Evolutionary conservation across 2,329 filamentous ascomycete species (phyloP), one percentile per base, ranked within the genome.

Genomic region (Talaromyces verruculosus): DNA sequence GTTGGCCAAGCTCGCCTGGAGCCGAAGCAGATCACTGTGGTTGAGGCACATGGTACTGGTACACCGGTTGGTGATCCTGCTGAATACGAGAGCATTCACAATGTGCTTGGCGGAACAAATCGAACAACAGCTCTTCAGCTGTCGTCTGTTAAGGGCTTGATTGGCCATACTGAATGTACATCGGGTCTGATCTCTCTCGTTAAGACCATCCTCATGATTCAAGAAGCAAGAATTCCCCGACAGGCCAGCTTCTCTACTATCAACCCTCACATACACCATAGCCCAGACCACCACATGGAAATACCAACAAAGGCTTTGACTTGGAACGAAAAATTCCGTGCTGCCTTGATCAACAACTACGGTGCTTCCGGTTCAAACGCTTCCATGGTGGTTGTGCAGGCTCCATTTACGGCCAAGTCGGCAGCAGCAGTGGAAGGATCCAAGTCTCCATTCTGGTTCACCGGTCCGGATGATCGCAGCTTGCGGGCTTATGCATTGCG

Each of bases 31-130:
- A 72, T 79, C 15, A 70, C 71, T 1, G 75, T 73, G 15, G 76
- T 79, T 5, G 74, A 76, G 37, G 73, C 74, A 4, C 76, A 78
- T 60, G 76, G 76, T 3, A 77, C 76, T 25, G 74, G 73, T 0
- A 74, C 71, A 2, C 61, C 67, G 13, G 70, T 69, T 22, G 74
- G 74, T 35, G 74, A 76, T 60, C 73, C 72, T 10, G 39, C 65
- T 33, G 41, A 65, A 62, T 62, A 57, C 57, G 30, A 67, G 45
- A 41, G 59, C 71, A 67, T 67, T 15, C 39, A 25, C 11, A 19
- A 30, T 15, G 41, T 64, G 22, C 55, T 68, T 25, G 58, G 64
- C 5, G 17, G 25, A 41, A 10, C 67, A 3, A 61, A 51, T 22
- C 65, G 72, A 4, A 35, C 49, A 33, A 55, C 28, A 35, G 28